Conservation (phyloP, 306 rosid genomes). For the Vicia faba region DNA sequence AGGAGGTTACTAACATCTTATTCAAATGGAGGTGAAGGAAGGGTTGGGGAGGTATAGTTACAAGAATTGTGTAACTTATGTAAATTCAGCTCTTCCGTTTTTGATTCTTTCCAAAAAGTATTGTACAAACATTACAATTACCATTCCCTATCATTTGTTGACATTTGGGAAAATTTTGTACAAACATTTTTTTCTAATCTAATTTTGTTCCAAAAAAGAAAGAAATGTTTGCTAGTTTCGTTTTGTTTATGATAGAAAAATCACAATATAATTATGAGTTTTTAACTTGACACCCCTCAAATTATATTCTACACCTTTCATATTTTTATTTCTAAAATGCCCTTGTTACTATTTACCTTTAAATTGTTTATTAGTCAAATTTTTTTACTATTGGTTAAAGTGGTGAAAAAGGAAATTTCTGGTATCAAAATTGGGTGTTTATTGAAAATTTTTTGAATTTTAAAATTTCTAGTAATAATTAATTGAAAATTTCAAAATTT, state of each 20-base stretch:
- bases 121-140: conserved; percentile 50
- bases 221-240: background rate
- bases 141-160: conserved; percentile 24
- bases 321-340: too few species aligned
- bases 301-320: too few species aligned
- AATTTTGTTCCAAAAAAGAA: conserved; percentile 15
- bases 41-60: conserved; percentile 38
- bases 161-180: conserved; percentile 35
- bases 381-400: too few species aligned
- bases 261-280: background rate
- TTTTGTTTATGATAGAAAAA: background rate
- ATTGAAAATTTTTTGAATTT: too few species aligned
- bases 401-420: too few species aligned
- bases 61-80: conserved; percentile 39
- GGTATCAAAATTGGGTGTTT: too few species aligned
- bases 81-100: conserved; percentile 48
- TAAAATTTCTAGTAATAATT: too few species aligned
- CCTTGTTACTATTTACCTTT: too few species aligned
- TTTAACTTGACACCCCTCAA: too few species aligned
- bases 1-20: conserved; percentile 56
- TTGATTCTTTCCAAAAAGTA: conserved; percentile 44
- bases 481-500: too few species aligned
- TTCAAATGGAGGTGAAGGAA: conserved; percentile 34
- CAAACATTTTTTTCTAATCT: conserved; percentile 32
- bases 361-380: too few species aligned